These are phyloP conservation scores for Skeletonema costatum DNA, from an alignment of 108 stramenopile genomes.

Conservation along the genomic window DNA sequence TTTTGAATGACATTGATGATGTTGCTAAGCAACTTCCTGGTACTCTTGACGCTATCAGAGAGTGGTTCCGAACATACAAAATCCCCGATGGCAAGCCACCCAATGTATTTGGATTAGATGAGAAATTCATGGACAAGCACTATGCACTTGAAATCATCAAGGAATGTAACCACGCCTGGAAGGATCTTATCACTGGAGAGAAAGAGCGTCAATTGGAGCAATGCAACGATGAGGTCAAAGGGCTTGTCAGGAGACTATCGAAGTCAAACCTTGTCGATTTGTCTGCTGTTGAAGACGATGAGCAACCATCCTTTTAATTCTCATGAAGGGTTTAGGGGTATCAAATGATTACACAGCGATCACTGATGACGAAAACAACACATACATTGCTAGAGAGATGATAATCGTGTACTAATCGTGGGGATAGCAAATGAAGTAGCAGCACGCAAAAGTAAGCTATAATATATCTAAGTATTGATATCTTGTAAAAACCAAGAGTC, in stretches of 20 bases:
- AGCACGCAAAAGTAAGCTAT: slow-evolving; percentile 3
- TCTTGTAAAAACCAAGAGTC: not conserved
- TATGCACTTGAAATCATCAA: slow-evolving; percentile 90
- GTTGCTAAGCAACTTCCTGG: slow-evolving; percentile 94
- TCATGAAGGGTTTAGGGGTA: not conserved
- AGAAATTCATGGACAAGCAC: slow-evolving; percentile 90
- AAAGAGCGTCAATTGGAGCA: slow-evolving; percentile 66
- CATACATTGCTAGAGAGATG: not conserved
- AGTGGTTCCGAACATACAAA: slow-evolving; percentile 99
- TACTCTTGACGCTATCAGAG: slow-evolving; percentile 86
- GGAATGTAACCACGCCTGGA: slow-evolving; percentile 89
- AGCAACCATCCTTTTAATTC: slow-evolving; percentile 51
- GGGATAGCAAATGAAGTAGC: not conserved
- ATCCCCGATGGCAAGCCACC: slow-evolving; percentile 98
- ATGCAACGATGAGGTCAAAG: slow-evolving; percentile 64
- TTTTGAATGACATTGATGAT: slow-evolving; percentile 95
- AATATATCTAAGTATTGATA: not conserved
- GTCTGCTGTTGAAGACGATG: slow-evolving; percentile 61
- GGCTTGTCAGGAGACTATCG: slow-evolving; percentile 84
- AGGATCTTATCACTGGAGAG: slow-evolving; percentile 86
- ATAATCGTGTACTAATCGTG: not conserved
- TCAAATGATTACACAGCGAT: not conserved
- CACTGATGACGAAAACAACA: not conserved
- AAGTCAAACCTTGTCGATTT: slow-evolving; percentile 72
- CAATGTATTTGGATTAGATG: slow-evolving; percentile 94